Conservation (phyloP, 2,329 filamentous ascomycete species). For the Echinosphaeria canescens region DNA sequence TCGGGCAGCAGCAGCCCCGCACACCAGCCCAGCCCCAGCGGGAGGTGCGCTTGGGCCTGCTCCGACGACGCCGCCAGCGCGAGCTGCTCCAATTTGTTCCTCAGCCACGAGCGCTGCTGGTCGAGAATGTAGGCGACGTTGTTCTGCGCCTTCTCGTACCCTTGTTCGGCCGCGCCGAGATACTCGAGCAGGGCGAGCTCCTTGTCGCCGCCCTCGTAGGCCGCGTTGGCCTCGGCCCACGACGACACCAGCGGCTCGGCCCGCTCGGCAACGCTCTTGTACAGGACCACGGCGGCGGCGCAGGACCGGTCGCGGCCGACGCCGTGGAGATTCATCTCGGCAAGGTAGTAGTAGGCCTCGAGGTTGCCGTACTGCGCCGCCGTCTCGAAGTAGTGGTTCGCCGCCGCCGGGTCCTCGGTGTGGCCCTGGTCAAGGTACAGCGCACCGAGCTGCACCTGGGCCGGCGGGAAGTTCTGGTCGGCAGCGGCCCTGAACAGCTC, state of each 20-base stretch:
- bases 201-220: constrained; percentile 57
- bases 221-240: constrained; percentile 64
- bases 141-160: constrained; percentile 73
- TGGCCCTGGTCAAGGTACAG: constrained; percentile 71
- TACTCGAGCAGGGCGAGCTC: constrained; percentile 65
- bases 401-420: constrained; percentile 46
- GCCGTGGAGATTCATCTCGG: constrained; percentile 65
- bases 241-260: constrained; percentile 55
- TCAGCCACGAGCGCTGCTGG: constrained; percentile 1
- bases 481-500: constrained; percentile 60
- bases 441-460: constrained; percentile 64
- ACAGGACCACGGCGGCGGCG: constrained; percentile 56
- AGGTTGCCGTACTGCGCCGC: constrained; percentile 67
- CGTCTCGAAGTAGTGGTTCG: constrained; percentile 72
- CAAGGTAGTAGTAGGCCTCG: constrained; percentile 81
- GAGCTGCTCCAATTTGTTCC: too few species aligned
- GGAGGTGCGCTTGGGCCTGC: constrained; percentile 36
- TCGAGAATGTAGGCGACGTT: constrained; percentile 82
- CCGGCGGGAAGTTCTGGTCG: constrained; percentile 59
- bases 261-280: constrained; percentile 58
- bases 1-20: too few species aligned
- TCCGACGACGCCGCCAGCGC: too few species aligned
- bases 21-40: too few species aligned
- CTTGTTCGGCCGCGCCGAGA: constrained; percentile 79
- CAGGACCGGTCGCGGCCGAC: constrained; percentile 66